A percentile compares a stretch with the other conserved stretches of the same genome.
These are phyloP conservation scores for Alternaria brassicae DNA, from an alignment of 2,329 filamentous ascomycete genomes.

Conservation along the genomic window DNA sequence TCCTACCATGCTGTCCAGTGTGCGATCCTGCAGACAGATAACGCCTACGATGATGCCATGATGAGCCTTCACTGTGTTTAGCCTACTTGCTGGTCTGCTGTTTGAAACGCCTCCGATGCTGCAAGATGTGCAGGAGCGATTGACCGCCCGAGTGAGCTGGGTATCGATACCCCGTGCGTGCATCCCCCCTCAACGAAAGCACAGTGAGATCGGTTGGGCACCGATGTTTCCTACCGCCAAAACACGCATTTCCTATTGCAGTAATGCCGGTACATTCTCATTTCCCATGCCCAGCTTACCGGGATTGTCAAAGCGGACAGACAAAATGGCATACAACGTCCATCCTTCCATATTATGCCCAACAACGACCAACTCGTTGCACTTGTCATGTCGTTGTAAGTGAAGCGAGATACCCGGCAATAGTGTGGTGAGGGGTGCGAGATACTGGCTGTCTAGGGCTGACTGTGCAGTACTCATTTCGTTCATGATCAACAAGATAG, in stretches of 20 bases:
- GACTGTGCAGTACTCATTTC: slow-evolving; percentile 1
- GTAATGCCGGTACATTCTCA: not conserved
- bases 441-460: not conserved
- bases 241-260: not conserved
- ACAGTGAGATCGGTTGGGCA: not conserved
- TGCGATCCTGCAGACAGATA: not conserved
- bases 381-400: not conserved
- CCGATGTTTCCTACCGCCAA: not conserved
- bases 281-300: not conserved
- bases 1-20: not conserved
- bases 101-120: slow-evolving; percentile 1
- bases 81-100: not conserved
- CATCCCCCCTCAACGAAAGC: not conserved
- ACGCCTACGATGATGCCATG: slow-evolving; percentile 1
- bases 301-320: not conserved
- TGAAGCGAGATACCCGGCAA: not conserved
- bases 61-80: not conserved
- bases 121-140: slow-evolving; percentile 3
- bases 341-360: not conserved
- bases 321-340: not conserved
- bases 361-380: not conserved
- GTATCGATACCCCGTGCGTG: not conserved
- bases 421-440: slow-evolving; percentile 1
- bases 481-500: slow-evolving; percentile 1
- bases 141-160: not conserved